phyloP scores from a whole-genome alignment of 140 eudicot genomes.

The Ambrosia hybrid region DNA sequence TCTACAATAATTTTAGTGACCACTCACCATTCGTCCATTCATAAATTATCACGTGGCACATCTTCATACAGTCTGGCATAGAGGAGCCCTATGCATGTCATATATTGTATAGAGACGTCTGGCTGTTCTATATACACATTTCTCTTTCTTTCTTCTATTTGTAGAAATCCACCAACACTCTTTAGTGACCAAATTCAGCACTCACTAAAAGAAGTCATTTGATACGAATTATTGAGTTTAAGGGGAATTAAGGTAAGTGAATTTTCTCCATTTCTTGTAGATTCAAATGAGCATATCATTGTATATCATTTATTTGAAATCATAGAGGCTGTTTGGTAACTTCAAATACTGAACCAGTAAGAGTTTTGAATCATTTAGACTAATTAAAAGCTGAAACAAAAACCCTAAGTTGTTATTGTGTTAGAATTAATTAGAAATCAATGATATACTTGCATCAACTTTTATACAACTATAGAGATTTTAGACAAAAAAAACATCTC shows the following conservation, averaged over 20 bases:
- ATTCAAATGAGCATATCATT: background rate
- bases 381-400: too few relatives aligned
- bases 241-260: background rate
- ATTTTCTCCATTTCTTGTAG: background rate
- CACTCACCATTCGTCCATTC: slow-evolving; percentile 6
- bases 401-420: too few relatives aligned
- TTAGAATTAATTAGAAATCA: background rate
- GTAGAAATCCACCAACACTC: background rate
- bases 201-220: too few relatives aligned
- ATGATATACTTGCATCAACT: too few relatives aligned
- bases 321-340: too few relatives aligned
- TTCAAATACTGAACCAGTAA: too few relatives aligned
- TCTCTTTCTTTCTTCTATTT: background rate
- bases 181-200: too few relatives aligned
- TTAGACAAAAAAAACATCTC: too few relatives aligned
- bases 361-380: too few relatives aligned
- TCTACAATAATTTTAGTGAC: background rate
- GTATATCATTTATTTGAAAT: too few relatives aligned
- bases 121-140: background rate
- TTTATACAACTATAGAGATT: too few relatives aligned
- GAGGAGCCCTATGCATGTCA: slow-evolving; percentile 20
- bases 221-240: background rate
- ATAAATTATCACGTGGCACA: slow-evolving; percentile 24
- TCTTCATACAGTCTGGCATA: background rate
- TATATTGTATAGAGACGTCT: slow-evolving; percentile 3